These are phyloP conservation scores for Pestalotiopsis sp. DNA, from an alignment of 2,329 filamentous ascomycete species.

Conservation along the genomic window DNA sequence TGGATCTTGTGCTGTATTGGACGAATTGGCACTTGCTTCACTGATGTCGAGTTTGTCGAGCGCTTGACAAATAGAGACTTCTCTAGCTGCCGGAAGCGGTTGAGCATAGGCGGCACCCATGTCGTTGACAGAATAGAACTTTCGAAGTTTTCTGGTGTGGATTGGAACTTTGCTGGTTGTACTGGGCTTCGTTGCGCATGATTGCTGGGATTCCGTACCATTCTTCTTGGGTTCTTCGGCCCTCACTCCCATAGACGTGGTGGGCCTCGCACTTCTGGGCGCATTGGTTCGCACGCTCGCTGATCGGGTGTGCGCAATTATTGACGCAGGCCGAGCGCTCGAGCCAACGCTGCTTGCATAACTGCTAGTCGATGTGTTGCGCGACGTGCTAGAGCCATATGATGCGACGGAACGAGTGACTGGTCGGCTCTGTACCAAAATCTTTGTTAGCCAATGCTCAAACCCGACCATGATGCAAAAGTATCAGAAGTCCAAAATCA, in stretches of 20 bases:
- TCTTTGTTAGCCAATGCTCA: neutral
- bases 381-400: constrained; percentile 15
- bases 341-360: constrained; percentile 38
- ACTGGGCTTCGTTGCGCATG: constrained; percentile 17
- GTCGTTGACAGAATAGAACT: constrained; percentile 27
- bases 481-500: neutral
- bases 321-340: constrained; percentile 35
- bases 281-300: constrained; percentile 19
- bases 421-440: constrained; percentile 20
- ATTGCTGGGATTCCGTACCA: constrained; percentile 37
- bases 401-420: constrained; percentile 11
- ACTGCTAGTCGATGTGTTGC: constrained; percentile 35
- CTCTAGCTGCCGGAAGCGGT: constrained; percentile 33
- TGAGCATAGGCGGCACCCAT: constrained; percentile 17
- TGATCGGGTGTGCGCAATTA: constrained; percentile 27
- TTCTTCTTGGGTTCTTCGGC: constrained; percentile 33
- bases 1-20: constrained; percentile 42
- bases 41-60: constrained; percentile 43
- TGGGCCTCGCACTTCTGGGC: constrained; percentile 30
- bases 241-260: constrained; percentile 32
- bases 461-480: neutral
- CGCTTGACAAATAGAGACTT: constrained; percentile 44
- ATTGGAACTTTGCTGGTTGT: constrained; percentile 14
- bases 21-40: constrained; percentile 25
- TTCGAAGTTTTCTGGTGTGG: constrained; percentile 26